Percentiles rank a stretch among this genome's conserved stretches.
Conservation (phyloP, 2,329 filamentous ascomycete genomes). For the Claviceps quebecensis region DNA sequence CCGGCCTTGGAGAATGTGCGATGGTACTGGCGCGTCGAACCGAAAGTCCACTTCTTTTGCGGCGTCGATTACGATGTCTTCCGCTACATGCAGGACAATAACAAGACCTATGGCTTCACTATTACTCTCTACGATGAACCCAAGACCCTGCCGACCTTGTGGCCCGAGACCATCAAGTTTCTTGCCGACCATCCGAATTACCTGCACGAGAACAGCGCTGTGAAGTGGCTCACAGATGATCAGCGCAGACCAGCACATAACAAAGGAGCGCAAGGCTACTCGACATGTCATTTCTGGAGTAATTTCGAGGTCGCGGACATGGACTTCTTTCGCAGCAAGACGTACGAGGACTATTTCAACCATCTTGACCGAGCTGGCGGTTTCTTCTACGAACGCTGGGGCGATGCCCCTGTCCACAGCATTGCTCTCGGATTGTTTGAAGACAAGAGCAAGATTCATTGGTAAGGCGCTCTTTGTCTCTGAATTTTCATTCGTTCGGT, state of each 20-base stretch:
- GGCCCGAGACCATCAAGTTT: slow-evolving; percentile 94
- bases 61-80: slow-evolving; percentile 98
- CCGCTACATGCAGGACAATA: slow-evolving; percentile 93
- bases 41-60: slow-evolving; percentile 98
- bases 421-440: slow-evolving; percentile 88
- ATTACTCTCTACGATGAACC: slow-evolving; percentile 94
- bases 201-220: slow-evolving; percentile 69
- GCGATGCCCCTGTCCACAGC: slow-evolving; percentile 91
- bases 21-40: slow-evolving; percentile 98
- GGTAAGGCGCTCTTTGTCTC: slow-evolving; percentile 40
- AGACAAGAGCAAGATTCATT: slow-evolving; percentile 81
- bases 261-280: slow-evolving; percentile 75
- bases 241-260: slow-evolving; percentile 66
- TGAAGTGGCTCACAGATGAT: slow-evolving; percentile 75
- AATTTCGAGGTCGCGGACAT: slow-evolving; percentile 97
- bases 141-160: slow-evolving; percentile 70
- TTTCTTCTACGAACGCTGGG: slow-evolving; percentile 98
- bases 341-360: slow-evolving; percentile 92
- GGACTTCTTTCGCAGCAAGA: slow-evolving; percentile 78
- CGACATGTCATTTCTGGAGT: slow-evolving; percentile 97
- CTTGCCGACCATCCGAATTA: slow-evolving; percentile 71
- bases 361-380: slow-evolving; percentile 92
- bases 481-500: neutral
- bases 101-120: slow-evolving; percentile 98
- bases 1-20: slow-evolving; percentile 67